phyloP scores from a whole-genome alignment of 2,329 filamentous ascomycete genomes.

The Trichoderma sp. region DNA sequence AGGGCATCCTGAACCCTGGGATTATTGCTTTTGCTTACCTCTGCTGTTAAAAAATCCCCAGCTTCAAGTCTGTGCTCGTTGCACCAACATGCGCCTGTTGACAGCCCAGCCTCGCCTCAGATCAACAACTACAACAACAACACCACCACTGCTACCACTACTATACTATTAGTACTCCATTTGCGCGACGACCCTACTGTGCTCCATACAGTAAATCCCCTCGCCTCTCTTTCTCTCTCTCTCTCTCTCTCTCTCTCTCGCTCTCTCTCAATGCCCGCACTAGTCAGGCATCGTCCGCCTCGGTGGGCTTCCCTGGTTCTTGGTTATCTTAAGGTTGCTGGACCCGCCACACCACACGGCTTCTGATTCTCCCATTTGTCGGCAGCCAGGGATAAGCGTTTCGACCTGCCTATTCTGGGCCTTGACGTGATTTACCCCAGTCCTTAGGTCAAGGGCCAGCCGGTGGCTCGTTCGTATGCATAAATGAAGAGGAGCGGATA shows the following conservation, averaged over 20 bases:
- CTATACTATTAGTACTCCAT: too few species aligned
- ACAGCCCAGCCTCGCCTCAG: not conserved
- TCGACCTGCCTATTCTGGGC: constrained; percentile 6
- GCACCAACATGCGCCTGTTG: not conserved
- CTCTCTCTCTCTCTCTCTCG: not conserved
- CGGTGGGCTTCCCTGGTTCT: not conserved
- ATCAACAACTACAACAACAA: not conserved
- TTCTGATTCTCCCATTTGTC: constrained; percentile 8
- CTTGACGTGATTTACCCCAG: constrained; percentile 15
- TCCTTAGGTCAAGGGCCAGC: constrained; percentile 8
- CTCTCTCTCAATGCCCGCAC: not conserved
- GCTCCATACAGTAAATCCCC: too few species aligned
- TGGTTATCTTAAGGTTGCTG: constrained; percentile 18
- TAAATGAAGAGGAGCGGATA: not conserved
- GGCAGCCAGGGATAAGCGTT: not conserved
- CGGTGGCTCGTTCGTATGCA: not conserved
- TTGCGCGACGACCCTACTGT: not conserved
- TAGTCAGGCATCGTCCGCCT: not conserved
- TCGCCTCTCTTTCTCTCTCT: too few species aligned
- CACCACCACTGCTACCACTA: too few species aligned
- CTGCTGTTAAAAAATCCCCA: too few species aligned
- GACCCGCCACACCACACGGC: constrained; percentile 7
- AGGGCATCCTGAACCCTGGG: too few species aligned
- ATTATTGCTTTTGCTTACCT: too few species aligned
- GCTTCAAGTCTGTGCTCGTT: not conserved